These are phyloP conservation scores for Pyrus pyrifolia DNA, from an alignment of 306 rosid species.

Conservation along the genomic window DNA sequence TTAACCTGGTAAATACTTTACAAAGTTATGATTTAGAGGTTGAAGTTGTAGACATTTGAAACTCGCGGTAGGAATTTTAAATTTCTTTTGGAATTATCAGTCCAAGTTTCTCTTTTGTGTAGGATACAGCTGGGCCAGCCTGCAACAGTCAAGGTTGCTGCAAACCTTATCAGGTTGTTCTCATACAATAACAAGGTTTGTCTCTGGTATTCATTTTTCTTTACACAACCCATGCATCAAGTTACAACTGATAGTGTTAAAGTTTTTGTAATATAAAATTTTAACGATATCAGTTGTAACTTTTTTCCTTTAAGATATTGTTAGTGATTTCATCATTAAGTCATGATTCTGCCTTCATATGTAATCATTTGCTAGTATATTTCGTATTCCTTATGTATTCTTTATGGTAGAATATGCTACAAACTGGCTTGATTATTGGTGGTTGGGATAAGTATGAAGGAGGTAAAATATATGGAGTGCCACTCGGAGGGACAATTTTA, in stretches of 20 bases:
- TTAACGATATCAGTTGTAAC: not conserved
- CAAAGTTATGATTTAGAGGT: not conserved
- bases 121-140: conserved; percentile 93
- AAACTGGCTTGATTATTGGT: conserved; percentile 84
- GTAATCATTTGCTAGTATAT: not conserved
- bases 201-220: not conserved
- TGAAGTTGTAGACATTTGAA: not conserved
- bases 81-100: not conserved
- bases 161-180: conserved; percentile 79
- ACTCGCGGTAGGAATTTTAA: not conserved
- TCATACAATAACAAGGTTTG: conserved; percentile 82
- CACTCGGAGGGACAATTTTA: conserved; percentile 79
- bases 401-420: conserved; percentile 57
- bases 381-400: not conserved
- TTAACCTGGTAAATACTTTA: not conserved
- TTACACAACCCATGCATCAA: not conserved
- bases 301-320: not conserved
- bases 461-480: conserved; percentile 77
- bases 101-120: not conserved
- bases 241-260: too few relatives aligned
- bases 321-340: not conserved
- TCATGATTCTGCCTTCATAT: not conserved
- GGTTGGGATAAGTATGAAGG: conserved; percentile 96
- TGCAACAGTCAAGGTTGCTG: conserved; percentile 90
- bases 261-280: not conserved